A percentile compares a stretch with the other conserved stretches of the same genome.
Conservation (phyloP, 2,329 filamentous ascomycete species). For the Sporothrix protearum region DNA sequence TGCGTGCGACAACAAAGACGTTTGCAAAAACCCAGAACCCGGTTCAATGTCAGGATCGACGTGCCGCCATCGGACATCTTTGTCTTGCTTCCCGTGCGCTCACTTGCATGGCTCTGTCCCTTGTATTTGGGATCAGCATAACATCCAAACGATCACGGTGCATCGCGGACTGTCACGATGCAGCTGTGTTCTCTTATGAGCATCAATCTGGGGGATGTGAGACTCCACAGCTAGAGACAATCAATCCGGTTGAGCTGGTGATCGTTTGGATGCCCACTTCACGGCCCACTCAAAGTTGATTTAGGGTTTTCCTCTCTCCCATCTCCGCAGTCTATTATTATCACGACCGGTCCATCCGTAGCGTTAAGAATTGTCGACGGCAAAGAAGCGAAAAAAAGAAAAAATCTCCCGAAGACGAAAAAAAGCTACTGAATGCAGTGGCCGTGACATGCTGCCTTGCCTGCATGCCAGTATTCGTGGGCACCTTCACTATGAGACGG, state of each 20-base stretch:
- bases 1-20: background rate
- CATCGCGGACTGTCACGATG: background rate
- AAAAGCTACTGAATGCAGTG: background rate
- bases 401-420: background rate
- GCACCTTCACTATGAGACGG: constrained; percentile 19
- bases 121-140: constrained; percentile 18
- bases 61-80: background rate
- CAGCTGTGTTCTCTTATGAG: background rate
- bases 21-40: constrained; percentile 4
- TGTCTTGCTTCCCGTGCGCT: background rate
- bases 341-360: background rate
- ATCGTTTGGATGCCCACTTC: background rate
- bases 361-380: background rate
- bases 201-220: background rate
- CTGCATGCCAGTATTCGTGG: background rate
- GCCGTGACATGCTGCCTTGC: background rate
- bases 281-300: background rate
- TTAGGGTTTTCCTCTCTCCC: background rate
- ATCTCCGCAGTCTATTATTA: no score
- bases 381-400: background rate
- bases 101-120: background rate
- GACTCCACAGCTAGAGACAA: background rate
- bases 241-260: background rate
- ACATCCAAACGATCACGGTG: background rate
- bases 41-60: background rate